Evolutionary conservation across 2,329 filamentous ascomycete genomes (phyloP), one percentile per base, ranked within the genome.

Genomic region (Fusarium setosum): DNA sequence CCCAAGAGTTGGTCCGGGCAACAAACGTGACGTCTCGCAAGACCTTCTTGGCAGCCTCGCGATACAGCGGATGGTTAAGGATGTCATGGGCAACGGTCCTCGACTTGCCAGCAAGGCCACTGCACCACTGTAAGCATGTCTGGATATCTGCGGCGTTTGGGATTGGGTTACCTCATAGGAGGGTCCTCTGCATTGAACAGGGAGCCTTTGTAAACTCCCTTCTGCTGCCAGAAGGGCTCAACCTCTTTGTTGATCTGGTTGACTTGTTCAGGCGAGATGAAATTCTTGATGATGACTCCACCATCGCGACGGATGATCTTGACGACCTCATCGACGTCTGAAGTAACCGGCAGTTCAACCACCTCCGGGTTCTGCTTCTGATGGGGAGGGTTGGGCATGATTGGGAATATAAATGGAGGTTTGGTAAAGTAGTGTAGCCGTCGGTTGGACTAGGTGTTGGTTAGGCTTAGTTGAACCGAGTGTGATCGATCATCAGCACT

Each of bases 251-350:
- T 23, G 12, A 56, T 56, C 29, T 50, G 24, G 26, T 56, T 44
- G 26, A 48, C 29, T 7, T 15, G 29, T 23, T 56, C 44, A 8
- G 35, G 34, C 6, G n/a, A 23, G 18, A 56, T n/a, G 23, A 56
- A 56, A 15, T 56, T 56, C 37, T 56, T 56, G 44, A 56, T 56
- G 26, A 56, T 50, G 12, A 56, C 34, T 9, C 53, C 53, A 11
- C 53, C 53, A n/a, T 56, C 53, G 6, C 53, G 20, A 12, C 23
- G 18, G 37, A 56, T 56, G 18, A 50, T 20, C 8, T 56, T n/a
- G 2, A 56, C 53, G 3, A 56, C 26, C 4, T 56, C 53, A 4
- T 56, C 17, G 26, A 56, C 26, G 26, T 23, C n/a, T 15, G 45
- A 24, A 12, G 53, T 34, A 20, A 18, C 53, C 6, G 32, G 24